phyloP scores from a whole-genome alignment of 1,139 yeast genomes.

The Petasospora fabianii region DNA sequence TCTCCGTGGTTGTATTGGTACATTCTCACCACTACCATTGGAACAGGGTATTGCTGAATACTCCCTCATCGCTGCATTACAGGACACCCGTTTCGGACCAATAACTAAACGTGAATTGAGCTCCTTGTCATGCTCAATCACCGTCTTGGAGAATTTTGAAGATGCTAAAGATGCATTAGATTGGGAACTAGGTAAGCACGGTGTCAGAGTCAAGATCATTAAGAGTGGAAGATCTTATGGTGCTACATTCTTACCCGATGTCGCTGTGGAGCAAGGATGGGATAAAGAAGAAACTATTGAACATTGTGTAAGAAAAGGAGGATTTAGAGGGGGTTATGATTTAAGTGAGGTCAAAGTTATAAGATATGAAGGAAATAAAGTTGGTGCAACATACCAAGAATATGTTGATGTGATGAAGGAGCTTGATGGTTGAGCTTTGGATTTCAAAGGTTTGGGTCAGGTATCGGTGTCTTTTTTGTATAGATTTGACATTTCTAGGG shows the following conservation, averaged over 20 bases:
- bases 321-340: constrained; percentile 29
- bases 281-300: constrained; percentile 63
- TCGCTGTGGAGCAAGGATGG: constrained; percentile 91
- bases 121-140: constrained; percentile 46
- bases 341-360: constrained; percentile 27
- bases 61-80: constrained; percentile 65
- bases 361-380: constrained; percentile 39
- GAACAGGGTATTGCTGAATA: constrained; percentile 60
- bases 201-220: constrained; percentile 58
- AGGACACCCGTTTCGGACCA: constrained; percentile 76
- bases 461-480: too few relatives aligned
- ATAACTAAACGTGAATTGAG: constrained; percentile 56
- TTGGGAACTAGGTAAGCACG: constrained; percentile 84
- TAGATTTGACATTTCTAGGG: too few relatives aligned
- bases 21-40: constrained; percentile 51
- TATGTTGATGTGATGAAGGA: constrained; percentile 12
- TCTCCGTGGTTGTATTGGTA: constrained; percentile 92
- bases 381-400: constrained; percentile 31
- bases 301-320: constrained; percentile 73
- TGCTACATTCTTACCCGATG: constrained; percentile 89
- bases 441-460: too few relatives aligned
- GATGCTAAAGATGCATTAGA: constrained; percentile 48
- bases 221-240: constrained; percentile 38
- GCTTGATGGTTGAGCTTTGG: background rate
- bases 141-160: constrained; percentile 61